phyloP scores from a whole-genome alignment of 768 basidiomycete genomes.

The Hygrophoropsis aurantiaca region DNA sequence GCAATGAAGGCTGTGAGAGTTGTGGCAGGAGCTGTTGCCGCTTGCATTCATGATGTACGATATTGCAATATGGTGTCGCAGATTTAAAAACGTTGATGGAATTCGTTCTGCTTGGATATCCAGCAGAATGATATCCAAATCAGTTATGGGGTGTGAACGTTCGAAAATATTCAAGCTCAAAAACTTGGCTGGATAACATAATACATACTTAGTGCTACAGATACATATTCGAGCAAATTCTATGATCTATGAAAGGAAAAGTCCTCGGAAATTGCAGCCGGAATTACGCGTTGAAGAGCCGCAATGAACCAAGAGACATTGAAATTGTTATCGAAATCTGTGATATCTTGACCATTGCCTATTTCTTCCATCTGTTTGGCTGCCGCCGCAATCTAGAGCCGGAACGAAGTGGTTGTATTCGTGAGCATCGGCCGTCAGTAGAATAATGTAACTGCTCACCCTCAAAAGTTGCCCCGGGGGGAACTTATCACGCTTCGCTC shows the following conservation, averaged over 20 bases:
- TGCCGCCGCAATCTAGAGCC: conserved; percentile 26
- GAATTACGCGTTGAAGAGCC: conserved; percentile 28
- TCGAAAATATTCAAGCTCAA: too few species aligned
- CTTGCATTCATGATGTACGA: too few species aligned
- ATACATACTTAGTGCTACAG: too few species aligned
- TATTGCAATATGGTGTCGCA: too few species aligned
- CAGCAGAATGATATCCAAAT: background rate
- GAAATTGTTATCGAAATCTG: conserved; percentile 28
- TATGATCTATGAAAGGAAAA: conserved; percentile 12
- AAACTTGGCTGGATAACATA: too few species aligned
- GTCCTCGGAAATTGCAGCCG: conserved; percentile 29
- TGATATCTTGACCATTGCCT: conserved; percentile 32
- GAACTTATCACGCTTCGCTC: conserved; percentile 24
- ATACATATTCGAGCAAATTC: too few species aligned
- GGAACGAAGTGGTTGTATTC: background rate
- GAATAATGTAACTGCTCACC: conserved; percentile 9
- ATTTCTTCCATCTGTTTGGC: conserved; percentile 32
- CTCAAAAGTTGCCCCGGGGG: conserved; percentile 38
- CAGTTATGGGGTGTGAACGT: conserved; percentile 1
- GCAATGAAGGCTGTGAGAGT: too few species aligned
- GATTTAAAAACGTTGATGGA: too few species aligned
- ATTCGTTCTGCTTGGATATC: too few species aligned
- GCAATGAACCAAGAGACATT: conserved; percentile 32
- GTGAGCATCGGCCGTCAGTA: background rate
- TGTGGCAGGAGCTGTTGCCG: too few species aligned